These are phyloP conservation scores for Diplogelasinospora grovesii DNA, from an alignment of 495 filamentous ascomycete species.

Conservation along the genomic window DNA sequence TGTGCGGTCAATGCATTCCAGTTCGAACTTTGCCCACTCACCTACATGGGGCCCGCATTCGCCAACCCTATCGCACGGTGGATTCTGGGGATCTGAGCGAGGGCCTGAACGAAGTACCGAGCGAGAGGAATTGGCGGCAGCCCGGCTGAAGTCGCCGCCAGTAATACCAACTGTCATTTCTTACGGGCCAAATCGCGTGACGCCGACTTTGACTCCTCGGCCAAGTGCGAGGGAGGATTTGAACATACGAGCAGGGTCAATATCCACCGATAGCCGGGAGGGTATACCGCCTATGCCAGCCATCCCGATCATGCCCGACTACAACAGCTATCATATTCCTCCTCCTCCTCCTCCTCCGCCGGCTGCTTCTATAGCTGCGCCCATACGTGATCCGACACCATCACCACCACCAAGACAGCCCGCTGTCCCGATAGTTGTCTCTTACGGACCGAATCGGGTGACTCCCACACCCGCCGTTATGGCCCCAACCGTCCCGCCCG, in stretches of 20 bases:
- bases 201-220: slow-evolving; percentile 24
- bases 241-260: slow-evolving; percentile 8
- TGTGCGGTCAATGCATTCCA: slow-evolving; percentile 18
- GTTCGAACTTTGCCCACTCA: slow-evolving; percentile 16
- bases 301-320: slow-evolving; percentile 16
- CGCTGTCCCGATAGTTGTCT: slow-evolving; percentile 17
- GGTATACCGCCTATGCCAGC: slow-evolving; percentile 14
- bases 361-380: too few species aligned
- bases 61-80: slow-evolving; percentile 13
- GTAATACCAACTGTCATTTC: slow-evolving; percentile 18
- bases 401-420: slow-evolving; percentile 15
- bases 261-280: slow-evolving; percentile 17
- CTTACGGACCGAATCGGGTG: slow-evolving; percentile 28
- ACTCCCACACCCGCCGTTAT: slow-evolving; percentile 24
- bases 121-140: slow-evolving; percentile 25
- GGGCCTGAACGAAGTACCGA: slow-evolving; percentile 14
- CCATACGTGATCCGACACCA: slow-evolving; percentile 1
- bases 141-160: slow-evolving; percentile 21
- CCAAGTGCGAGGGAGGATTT: slow-evolving; percentile 12
- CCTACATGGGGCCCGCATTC: slow-evolving; percentile 18
- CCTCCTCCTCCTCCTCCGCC: too few species aligned
- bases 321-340: slow-evolving; percentile 16
- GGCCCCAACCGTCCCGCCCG: slow-evolving; percentile 22
- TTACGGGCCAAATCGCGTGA: slow-evolving; percentile 30
- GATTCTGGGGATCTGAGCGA: slow-evolving; percentile 8